Evolutionary conservation across 331 rosid species (phyloP).

Genomic region (Malus hybrid): DNA sequence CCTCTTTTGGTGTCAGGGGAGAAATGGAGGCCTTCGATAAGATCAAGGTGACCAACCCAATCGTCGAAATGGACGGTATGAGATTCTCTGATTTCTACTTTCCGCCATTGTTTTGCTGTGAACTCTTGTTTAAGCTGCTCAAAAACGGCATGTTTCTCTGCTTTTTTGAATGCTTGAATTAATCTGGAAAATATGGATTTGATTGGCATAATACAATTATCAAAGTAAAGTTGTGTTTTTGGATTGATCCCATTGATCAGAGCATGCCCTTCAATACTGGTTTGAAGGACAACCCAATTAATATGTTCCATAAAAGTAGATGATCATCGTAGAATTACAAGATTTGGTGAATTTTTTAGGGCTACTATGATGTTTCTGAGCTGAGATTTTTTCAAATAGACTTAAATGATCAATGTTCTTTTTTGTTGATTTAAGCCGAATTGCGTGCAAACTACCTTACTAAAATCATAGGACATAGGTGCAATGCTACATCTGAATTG

Average conservation of each 20-base stretch:
- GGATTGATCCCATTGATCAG: background rate
- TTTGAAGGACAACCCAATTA: background rate
- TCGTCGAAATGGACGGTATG: conserved; percentile 83
- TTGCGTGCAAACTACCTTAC: background rate
- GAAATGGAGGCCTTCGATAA: conserved; percentile 38
- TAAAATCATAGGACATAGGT: background rate
- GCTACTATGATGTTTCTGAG: background rate
- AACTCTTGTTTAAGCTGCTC: background rate
- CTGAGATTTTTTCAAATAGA: background rate
- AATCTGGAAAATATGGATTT: background rate
- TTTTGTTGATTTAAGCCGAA: background rate
- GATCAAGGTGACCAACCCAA: conserved; percentile 55
- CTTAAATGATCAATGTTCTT: background rate
- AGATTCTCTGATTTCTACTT: background rate
- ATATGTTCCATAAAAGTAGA: background rate
- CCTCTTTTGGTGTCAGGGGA: background rate
- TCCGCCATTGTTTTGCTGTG: background rate
- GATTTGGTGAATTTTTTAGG: background rate
- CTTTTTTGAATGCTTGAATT: background rate
- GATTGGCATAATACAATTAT: background rate
- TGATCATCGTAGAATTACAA: background rate
- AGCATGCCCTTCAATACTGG: background rate
- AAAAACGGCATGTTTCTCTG: background rate
- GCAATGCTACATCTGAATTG: background rate
- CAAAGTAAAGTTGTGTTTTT: background rate